phyloP scores from a whole-genome alignment of 1,284 basidiomycete species.

The Papiliotrema flavescens region DNA sequence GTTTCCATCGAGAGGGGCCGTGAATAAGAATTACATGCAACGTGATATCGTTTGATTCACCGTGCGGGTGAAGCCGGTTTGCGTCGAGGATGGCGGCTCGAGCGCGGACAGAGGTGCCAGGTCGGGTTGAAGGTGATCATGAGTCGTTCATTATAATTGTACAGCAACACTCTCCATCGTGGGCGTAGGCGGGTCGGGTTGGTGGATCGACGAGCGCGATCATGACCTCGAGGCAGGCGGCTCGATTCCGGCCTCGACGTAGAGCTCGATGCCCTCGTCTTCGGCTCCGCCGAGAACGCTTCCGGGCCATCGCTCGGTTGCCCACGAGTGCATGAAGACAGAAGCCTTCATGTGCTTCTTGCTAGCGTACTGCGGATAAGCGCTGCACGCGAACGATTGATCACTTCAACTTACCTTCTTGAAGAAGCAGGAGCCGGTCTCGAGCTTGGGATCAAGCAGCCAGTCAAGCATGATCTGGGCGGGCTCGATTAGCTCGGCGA shows the following conservation, averaged over 20 bases:
- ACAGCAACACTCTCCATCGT: no score
- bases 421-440: constrained; percentile 67
- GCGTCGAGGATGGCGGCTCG: no score
- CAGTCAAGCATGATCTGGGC: constrained; percentile 94
- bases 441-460: constrained; percentile 62
- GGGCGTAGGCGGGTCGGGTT: no score
- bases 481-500: constrained; percentile 76
- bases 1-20: no score
- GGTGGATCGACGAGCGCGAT: no score
- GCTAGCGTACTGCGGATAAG: constrained; percentile 57
- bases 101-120: no score
- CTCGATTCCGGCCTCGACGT: constrained; percentile 5
- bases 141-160: no score
- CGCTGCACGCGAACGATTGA: neutral
- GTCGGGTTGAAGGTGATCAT: no score
- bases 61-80: no score
- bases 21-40: no score
- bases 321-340: constrained; percentile 54
- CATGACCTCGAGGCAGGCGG: neutral
- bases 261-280: constrained; percentile 23
- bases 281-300: constrained; percentile 15
- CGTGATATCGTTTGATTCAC: no score
- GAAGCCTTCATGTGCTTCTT: constrained; percentile 80
- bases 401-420: constrained; percentile 44
- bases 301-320: constrained; percentile 36